These are phyloP conservation scores for Domatiomyces globalis DNA, from an alignment of 2,329 filamentous ascomycete species.

Conservation along the genomic window DNA sequence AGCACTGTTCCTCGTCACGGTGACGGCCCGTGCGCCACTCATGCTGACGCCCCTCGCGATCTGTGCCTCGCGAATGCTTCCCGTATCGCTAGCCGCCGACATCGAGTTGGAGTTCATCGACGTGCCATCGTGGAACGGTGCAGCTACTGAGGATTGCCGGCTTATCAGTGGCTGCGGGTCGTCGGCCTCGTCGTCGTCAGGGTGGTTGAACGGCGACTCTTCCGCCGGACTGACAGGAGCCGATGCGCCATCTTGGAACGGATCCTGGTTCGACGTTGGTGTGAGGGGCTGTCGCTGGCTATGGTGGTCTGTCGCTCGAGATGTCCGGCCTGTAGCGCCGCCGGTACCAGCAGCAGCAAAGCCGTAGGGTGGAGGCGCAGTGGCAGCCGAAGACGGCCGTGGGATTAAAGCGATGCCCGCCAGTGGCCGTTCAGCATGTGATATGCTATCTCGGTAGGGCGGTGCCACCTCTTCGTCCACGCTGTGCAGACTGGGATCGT, in stretches of 20 bases:
- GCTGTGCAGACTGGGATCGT: constrained; percentile 14
- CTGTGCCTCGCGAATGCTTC: not conserved
- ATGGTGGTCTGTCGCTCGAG: not conserved
- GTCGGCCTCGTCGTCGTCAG: not conserved
- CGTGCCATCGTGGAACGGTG: not conserved
- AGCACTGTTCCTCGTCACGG: not conserved
- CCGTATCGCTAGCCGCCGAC: not conserved
- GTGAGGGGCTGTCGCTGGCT: not conserved
- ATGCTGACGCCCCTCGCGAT: not conserved
- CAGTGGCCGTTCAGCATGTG: constrained; percentile 5
- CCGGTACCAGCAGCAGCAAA: not conserved
- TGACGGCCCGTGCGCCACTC: not conserved
- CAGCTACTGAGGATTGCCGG: not conserved
- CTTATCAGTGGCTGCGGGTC: not conserved
- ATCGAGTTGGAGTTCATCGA: not conserved
- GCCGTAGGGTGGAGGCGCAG: not conserved
- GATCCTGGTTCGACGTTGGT: not conserved
- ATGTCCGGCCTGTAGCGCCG: not conserved
- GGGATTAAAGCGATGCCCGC: not conserved
- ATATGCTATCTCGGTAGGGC: constrained; percentile 16
- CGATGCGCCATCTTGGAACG: not conserved
- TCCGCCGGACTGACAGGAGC: not conserved
- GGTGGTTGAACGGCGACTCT: not conserved
- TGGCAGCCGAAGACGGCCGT: not conserved
- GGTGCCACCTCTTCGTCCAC: constrained; percentile 17